Evolutionary conservation across 805 yeast genomes (phyloP).

Genomic region (Komagataella mondaviorum): DNA sequence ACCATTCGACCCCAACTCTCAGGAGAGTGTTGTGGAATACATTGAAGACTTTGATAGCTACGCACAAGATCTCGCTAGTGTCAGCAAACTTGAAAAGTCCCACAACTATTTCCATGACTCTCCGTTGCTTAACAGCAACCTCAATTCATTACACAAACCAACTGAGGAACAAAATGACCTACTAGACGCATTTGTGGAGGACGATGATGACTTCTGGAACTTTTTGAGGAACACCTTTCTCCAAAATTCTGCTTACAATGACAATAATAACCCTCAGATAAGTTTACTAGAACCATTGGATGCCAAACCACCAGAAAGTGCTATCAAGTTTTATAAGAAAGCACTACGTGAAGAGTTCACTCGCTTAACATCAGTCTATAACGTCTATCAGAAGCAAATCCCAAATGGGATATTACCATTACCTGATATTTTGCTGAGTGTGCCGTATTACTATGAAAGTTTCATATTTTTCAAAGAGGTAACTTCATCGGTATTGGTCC

Average conservation of each 20-base stretch:
- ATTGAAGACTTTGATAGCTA: not conserved
- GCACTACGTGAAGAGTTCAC: not conserved
- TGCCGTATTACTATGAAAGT: conserved; percentile 45
- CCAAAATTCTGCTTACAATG: not conserved
- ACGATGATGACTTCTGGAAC: not conserved
- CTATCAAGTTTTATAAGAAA: not conserved
- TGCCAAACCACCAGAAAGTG: not conserved
- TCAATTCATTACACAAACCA: not conserved
- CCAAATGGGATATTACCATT: conserved; percentile 29
- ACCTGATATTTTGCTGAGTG: conserved; percentile 47
- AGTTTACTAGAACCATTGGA: not conserved
- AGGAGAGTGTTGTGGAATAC: not conserved
- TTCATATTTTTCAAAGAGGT: conserved; percentile 51
- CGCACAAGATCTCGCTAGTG: not conserved
- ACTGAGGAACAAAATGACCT: not conserved
- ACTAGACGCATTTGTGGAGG: not conserved
- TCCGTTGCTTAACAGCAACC: not conserved
- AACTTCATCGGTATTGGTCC: conserved; percentile 50
- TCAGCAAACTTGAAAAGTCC: not conserved
- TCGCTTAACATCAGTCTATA: not conserved
- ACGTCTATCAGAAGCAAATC: conserved; percentile 7
- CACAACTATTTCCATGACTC: not conserved
- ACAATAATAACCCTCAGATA: not conserved
- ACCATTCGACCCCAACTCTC: not conserved
- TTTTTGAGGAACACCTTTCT: not conserved